Base-by-base conservation (phyloP, 2,329 filamentous ascomycete species). In the Trichoderma asperellum region DNA sequence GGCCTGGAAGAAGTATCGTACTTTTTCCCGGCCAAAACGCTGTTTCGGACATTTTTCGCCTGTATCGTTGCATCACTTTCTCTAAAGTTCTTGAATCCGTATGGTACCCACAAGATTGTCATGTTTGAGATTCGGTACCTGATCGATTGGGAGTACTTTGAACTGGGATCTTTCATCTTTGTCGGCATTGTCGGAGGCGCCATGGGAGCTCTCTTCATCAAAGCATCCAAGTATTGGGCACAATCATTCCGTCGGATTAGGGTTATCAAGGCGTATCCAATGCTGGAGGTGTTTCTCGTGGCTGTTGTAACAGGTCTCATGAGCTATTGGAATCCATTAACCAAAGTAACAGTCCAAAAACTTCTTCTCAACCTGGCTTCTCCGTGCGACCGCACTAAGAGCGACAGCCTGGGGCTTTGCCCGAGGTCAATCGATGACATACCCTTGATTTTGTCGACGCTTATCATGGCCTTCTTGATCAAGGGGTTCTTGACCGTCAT, bases 1-100 rank as follows among this genome's bases (percentile, higher is more conserved):
- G 94, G 93, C 40, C 81, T 98, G 35, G 96, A 99, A 80, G 96
- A 98, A 85, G 94, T 98, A 71, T 89, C 92, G 74, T 98, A 98
- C 80, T 98, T 98, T 80, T 98, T 98, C 78, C 95, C 96, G 0
- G 93, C 95, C 6, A 98, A 99, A 82, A 98, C 95, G 0, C 86
- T 99, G 10, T 99, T 99, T 83, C 86, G 96, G 65, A 98, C 96
- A 0, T 99, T 99, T 80, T 98, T 98, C 81, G 98, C 95, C 83
- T 98, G 95, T 80, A 98, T 98, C 74, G 91, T 92, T 37, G 94
- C 96, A 1, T 94, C 96, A 0, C 81, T 99, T 40, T 95, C 94
- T 1, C 84, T 99, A 74, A 97, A 97, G 76, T 97, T 97, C 73
- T 84, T 98, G 47, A 96, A 99, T 75, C 96, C 96, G 0, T 99